Conservation (phyloP, 2,329 filamentous ascomycete species). For the Aspergillaceae sp. region DNA sequence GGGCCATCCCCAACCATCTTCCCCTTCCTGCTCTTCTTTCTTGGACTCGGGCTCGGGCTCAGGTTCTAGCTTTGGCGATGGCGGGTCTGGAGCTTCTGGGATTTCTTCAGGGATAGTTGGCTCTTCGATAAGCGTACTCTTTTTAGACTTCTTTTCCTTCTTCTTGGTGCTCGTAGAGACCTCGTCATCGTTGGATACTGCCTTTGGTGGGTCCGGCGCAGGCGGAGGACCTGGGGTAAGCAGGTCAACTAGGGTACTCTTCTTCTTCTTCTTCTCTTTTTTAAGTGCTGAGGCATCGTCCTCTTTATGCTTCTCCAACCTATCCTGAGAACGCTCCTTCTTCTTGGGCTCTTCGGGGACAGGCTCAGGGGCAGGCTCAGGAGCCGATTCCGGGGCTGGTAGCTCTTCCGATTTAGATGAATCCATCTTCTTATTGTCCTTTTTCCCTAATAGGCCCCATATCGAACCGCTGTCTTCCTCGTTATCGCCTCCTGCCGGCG, state of each 20-base stretch:
- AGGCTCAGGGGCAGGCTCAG: conserved; percentile 12
- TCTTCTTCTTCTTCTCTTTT: conserved; percentile 27
- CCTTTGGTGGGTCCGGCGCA: conserved; percentile 21
- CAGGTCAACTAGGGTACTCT: conserved; percentile 4
- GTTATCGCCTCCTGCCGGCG: no score
- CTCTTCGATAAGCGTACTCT: conserved; percentile 19
- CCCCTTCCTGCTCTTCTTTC: conserved; percentile 1
- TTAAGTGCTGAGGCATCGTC: conserved; percentile 24
- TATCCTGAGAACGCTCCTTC: conserved; percentile 5
- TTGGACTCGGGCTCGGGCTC: not conserved
- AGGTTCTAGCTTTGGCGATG: conserved; percentile 2
- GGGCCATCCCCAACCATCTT: not conserved
- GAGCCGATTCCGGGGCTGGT: conserved; percentile 16
- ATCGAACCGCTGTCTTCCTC: not conserved
- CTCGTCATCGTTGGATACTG: conserved; percentile 26
- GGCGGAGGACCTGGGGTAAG: conserved; percentile 17
- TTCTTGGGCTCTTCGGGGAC: conserved; percentile 16
- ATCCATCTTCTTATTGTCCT: not conserved
- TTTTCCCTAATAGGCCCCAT: not conserved
- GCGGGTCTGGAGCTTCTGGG: conserved; percentile 9
- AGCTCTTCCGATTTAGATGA: not conserved
- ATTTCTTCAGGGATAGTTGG: conserved; percentile 11
- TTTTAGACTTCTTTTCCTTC: conserved; percentile 36
- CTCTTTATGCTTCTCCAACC: conserved; percentile 8
- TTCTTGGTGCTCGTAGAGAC: conserved; percentile 21